Evolutionary conservation across 139 green algal species (phyloP).

Genomic region (Limnomonas spitsbergensis): DNA sequence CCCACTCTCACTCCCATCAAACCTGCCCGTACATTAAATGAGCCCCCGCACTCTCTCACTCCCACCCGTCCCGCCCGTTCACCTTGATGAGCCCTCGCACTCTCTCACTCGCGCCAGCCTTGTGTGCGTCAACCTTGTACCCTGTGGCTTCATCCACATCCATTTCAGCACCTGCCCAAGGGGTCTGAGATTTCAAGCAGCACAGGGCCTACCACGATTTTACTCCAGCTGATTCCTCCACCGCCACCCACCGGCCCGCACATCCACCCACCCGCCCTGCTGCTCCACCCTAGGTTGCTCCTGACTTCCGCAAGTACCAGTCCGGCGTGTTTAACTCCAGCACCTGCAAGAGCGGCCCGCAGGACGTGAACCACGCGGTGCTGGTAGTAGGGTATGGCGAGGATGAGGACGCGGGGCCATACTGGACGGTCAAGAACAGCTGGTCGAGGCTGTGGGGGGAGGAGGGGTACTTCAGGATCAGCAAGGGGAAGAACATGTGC

Average conservation of each 20-base stretch:
- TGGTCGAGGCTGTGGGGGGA: slow-evolving; percentile 11
- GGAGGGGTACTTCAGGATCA: slow-evolving; percentile 14
- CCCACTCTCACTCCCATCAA: no score
- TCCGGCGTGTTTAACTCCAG: neutral
- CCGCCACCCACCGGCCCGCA: neutral
- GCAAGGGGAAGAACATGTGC: neutral
- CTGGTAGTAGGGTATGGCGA: slow-evolving; percentile 9
- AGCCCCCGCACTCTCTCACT: no score
- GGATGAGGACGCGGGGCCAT: neutral
- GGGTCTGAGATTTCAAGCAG: no score
- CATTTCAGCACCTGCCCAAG: no score
- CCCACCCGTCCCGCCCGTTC: no score
- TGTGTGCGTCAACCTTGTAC: no score
- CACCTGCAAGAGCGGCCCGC: neutral
- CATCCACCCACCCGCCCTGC: neutral
- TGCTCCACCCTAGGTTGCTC: neutral
- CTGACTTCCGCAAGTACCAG: neutral
- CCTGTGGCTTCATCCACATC: no score
- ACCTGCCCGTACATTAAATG: no score
- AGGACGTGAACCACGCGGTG: slow-evolving; percentile 11
- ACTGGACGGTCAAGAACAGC: slow-evolving; percentile 9
- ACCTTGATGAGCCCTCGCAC: no score
- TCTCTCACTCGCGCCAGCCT: no score
- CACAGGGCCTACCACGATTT: neutral
- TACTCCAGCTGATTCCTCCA: neutral